Percentiles rank a stretch among this genome's conserved stretches.
Evolutionary conservation across 1,284 basidiomycete species (phyloP).

Genomic region (Exobasidium rhododendri): DNA sequence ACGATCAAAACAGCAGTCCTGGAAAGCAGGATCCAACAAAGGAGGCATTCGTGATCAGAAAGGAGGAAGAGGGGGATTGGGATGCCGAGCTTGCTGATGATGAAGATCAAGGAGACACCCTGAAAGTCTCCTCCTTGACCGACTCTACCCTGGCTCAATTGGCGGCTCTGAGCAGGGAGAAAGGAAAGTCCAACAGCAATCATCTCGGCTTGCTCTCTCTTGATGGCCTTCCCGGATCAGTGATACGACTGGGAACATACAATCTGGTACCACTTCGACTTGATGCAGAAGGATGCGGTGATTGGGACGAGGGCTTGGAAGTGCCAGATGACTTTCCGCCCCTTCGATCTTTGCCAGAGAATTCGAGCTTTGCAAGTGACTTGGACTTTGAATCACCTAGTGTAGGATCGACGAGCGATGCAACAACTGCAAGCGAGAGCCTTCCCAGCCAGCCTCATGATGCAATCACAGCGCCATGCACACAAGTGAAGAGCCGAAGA

Average conservation of each 20-base stretch:
- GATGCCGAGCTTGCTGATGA: conserved; percentile 11
- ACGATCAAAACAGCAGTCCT: not conserved
- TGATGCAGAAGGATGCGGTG: conserved; percentile 10
- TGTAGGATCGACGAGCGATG: conserved; percentile 5
- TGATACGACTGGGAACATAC: not conserved
- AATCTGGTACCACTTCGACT: not conserved
- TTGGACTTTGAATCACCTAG: not conserved
- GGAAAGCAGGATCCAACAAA: not conserved
- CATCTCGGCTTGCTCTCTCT: not conserved
- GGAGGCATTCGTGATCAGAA: not conserved
- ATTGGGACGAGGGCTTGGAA: conserved; percentile 19
- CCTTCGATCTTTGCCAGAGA: not conserved
- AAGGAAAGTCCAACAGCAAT: not conserved
- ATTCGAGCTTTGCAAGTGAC: conserved; percentile 1
- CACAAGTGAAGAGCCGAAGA: not conserved
- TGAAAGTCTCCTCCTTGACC: conserved; percentile 14
- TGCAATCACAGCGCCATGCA: not conserved
- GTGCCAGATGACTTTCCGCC: conserved; percentile 11
- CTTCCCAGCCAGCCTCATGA: not conserved
- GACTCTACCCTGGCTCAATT: conserved; percentile 12
- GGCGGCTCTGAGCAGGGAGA: not conserved
- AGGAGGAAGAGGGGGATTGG: not conserved
- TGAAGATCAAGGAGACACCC: conserved; percentile 17
- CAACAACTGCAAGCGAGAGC: conserved; percentile 1
- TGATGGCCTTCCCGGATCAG: not conserved